Base-by-base conservation (phyloP, 2,329 filamentous ascomycete genomes). In the Myriosclerotinia curreyana region DNA sequence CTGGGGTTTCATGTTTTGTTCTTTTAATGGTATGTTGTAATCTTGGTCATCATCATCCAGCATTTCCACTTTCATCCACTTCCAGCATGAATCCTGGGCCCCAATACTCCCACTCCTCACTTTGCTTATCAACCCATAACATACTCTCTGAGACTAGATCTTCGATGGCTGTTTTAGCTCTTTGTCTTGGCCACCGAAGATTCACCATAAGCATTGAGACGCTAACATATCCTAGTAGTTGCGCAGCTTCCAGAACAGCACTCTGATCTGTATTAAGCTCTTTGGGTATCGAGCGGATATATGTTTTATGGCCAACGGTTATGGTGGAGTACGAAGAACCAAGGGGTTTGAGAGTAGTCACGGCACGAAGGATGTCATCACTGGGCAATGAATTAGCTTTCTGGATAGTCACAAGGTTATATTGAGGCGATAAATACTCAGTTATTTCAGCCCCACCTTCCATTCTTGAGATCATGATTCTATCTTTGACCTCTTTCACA, bases 251-350 rank as follows among this genome's bases (percentile, higher is more conserved):
- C 8, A 99, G 83, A 15, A 96, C 94, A 2, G 89, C 91, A 58
- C 90, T 91, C 79, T 99, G 95, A 75, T 99, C 95, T 17, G 86
- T 93, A 75, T 96, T 97, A 67, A 99, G 83, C 78, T 99, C 95
- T 75, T 96, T 95, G 1, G 95, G 95, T 49, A 99, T 88, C 4
- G 92, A 96, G 36, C 95, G 86, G 62, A 99, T 94, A 77, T 96
- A 95, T 67, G 90, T 85, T 73, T 90, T 90, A 69, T 86, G 86
- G 9, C 95, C 95, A 66, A 99, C 90, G 62, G 83, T 86, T 68
- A 96, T 83, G 64, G 96, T 88, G 34, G 87, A 89, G 77, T 96
- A 97, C 22, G 92, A 91, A 0, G 91, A 92, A 0, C 93, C 93
- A 2, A 99, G 84, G 0, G 95, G 95, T 71, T 89, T 86, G 31